These are phyloP conservation scores for Tricholoma sp. DNA, from an alignment of 768 basidiomycete species.

Conservation along the genomic window DNA sequence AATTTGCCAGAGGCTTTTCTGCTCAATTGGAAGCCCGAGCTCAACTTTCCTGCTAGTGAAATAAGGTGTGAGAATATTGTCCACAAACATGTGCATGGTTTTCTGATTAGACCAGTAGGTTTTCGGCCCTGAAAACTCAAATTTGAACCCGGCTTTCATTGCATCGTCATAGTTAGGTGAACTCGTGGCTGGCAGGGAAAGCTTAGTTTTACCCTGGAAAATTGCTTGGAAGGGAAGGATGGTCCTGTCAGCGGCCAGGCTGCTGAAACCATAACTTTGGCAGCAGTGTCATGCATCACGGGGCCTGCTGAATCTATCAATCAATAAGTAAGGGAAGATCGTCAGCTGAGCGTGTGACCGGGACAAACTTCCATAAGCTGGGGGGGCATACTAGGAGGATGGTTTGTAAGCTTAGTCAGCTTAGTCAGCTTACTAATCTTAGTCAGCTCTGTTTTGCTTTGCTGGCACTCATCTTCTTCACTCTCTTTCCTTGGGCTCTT, in stretches of 20 bases:
- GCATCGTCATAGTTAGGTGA: not conserved
- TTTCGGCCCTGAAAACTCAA: conserved; percentile 10
- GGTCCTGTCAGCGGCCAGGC: conserved; percentile 17
- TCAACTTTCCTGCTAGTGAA: conserved; percentile 11
- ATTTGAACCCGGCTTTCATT: not conserved
- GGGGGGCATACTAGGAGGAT: too few relatives aligned
- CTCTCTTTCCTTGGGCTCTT: too few relatives aligned
- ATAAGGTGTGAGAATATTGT: conserved; percentile 19
- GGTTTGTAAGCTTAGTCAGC: too few relatives aligned
- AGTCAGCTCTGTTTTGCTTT: too few relatives aligned
- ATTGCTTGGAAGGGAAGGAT: conserved; percentile 31
- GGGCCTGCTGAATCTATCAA: too few relatives aligned
- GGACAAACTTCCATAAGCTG: too few relatives aligned
- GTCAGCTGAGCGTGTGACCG: too few relatives aligned
- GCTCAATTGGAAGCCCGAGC: conserved; percentile 10
- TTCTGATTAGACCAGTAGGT: conserved; percentile 25
- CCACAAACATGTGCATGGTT: conserved; percentile 15
- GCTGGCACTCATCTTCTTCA: too few relatives aligned
- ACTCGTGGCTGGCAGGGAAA: not conserved
- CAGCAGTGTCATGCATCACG: too few relatives aligned
- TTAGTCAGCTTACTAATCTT: too few relatives aligned
- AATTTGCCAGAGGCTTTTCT: conserved; percentile 10
- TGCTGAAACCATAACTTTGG: too few relatives aligned
- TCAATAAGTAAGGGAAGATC: too few relatives aligned
- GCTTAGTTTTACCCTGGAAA: conserved; percentile 21